These are phyloP conservation scores for Lindgomyces ingoldianus DNA, from an alignment of 495 filamentous ascomycete genomes.

Conservation along the genomic window DNA sequence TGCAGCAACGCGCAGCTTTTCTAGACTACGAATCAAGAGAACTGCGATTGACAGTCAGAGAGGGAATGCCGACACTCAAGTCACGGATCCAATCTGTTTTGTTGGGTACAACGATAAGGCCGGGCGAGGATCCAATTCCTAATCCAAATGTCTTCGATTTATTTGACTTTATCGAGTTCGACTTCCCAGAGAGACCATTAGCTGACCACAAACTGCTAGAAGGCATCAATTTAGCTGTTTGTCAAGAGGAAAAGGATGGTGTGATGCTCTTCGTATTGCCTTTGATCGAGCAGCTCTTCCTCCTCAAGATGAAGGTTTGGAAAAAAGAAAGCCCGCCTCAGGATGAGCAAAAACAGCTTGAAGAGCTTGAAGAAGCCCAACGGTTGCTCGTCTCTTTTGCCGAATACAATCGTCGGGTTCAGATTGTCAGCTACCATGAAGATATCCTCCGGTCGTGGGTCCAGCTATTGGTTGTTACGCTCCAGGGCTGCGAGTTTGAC, in stretches of 20 bases:
- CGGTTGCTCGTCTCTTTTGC: conserved; percentile 57
- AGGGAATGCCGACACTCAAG: conserved; percentile 71
- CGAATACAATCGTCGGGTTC: conserved; percentile 64
- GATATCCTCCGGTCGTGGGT: conserved; percentile 75
- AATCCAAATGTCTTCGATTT: conserved; percentile 85
- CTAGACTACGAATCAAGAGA: conserved; percentile 84
- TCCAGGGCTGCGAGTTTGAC: conserved; percentile 74
- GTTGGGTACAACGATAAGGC: conserved; percentile 67
- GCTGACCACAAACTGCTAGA: conserved; percentile 59
- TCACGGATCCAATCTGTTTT: conserved; percentile 76
- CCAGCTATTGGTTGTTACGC: conserved; percentile 74
- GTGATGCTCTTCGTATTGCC: conserved; percentile 58
- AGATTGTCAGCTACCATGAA: conserved; percentile 60
- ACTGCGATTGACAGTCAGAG: conserved; percentile 70
- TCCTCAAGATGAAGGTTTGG: conserved; percentile 56
- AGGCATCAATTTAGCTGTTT: conserved; percentile 63
- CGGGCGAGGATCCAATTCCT: conserved; percentile 60
- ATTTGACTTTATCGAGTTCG: conserved; percentile 83
- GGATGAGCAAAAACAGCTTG: conserved; percentile 57
- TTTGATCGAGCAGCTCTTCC: conserved; percentile 64
- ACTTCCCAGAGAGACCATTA: conserved; percentile 54
- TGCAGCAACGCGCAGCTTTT: conserved; percentile 69
- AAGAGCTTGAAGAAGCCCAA: conserved; percentile 60
- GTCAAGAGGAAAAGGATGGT: conserved; percentile 54
- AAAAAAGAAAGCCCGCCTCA: conserved; percentile 53